These are phyloP conservation scores for Xylaria telfairii DNA, from an alignment of 495 filamentous ascomycete genomes.

Conservation along the genomic window DNA sequence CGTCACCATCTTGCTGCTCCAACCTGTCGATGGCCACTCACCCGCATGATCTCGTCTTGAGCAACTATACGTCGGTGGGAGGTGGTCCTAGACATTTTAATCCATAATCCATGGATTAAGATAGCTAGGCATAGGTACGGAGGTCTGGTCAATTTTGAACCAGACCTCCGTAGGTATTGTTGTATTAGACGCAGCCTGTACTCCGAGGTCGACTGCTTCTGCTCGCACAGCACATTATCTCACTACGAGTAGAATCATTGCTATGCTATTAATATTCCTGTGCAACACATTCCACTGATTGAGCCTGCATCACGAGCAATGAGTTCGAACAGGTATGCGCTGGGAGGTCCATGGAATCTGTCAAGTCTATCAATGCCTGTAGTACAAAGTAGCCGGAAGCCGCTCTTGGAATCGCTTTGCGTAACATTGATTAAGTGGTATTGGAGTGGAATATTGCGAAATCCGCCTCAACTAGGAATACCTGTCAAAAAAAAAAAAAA, in stretches of 20 bases:
- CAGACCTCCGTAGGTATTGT: too few relatives aligned
- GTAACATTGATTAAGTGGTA: conserved; percentile 15
- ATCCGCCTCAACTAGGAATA: neutral
- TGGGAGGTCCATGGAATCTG: neutral
- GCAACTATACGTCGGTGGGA: too few relatives aligned
- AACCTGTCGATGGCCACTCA: neutral
- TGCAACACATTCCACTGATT: neutral
- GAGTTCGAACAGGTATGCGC: neutral
- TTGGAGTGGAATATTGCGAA: conserved; percentile 8
- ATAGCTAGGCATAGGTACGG: too few relatives aligned
- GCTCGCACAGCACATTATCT: neutral
- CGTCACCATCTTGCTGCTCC: neutral
- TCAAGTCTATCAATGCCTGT: conserved; percentile 18
- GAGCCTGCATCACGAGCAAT: neutral
- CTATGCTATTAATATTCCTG: neutral
- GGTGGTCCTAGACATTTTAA: too few relatives aligned
- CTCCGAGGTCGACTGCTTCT: neutral
- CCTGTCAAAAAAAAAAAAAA: neutral
- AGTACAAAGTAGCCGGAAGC: conserved; percentile 20
- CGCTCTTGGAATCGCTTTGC: conserved; percentile 3
- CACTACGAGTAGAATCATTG: neutral
- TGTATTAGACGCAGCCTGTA: too few relatives aligned
- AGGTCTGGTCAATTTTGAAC: too few relatives aligned
- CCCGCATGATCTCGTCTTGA: too few relatives aligned
- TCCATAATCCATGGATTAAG: too few relatives aligned